Conservation (phyloP, 176 grass and related monocot species). For the Lolium rigidum region DNA sequence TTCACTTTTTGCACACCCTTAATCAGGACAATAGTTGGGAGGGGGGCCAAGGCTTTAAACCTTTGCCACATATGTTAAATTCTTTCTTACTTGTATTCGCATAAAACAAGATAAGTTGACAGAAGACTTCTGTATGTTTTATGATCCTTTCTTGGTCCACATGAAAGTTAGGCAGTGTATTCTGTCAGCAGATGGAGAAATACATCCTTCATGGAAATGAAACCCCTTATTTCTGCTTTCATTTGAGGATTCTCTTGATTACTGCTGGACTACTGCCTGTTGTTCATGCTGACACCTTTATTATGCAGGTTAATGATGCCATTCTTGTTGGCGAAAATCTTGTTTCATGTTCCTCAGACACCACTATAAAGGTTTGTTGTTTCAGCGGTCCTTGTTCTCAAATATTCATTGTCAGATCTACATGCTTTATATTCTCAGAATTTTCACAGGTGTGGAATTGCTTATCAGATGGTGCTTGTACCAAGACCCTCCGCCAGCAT, state of each 20-base stretch:
- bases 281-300: slow-evolving; percentile 20
- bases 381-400: slow-evolving; percentile 27
- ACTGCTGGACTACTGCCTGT: not conserved
- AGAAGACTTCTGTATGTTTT: slow-evolving; percentile 11
- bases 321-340: slow-evolving; percentile 82
- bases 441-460: slow-evolving; percentile 86
- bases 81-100: slow-evolving; percentile 4
- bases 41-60: not conserved
- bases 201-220: slow-evolving; percentile 1
- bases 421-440: slow-evolving; percentile 21
- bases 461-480: slow-evolving; percentile 82
- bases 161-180: not conserved
- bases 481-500: slow-evolving; percentile 85
- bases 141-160: not conserved
- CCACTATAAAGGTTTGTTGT: slow-evolving; percentile 86
- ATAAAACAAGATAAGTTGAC: slow-evolving; percentile 17
- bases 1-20: no score
- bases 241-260: slow-evolving; percentile 27
- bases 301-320: slow-evolving; percentile 92
- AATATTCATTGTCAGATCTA: not conserved
- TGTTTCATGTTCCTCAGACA: slow-evolving; percentile 98
- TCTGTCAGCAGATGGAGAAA: slow-evolving; percentile 21
- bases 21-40: not conserved
- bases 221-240: slow-evolving; percentile 17
- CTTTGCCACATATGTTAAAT: slow-evolving; percentile 21